Percentiles rank a stretch among this genome's conserved stretches.
These are phyloP conservation scores for Microthlaspi erraticum DNA, from an alignment of 345 rosid species.

Conservation along the genomic window DNA sequence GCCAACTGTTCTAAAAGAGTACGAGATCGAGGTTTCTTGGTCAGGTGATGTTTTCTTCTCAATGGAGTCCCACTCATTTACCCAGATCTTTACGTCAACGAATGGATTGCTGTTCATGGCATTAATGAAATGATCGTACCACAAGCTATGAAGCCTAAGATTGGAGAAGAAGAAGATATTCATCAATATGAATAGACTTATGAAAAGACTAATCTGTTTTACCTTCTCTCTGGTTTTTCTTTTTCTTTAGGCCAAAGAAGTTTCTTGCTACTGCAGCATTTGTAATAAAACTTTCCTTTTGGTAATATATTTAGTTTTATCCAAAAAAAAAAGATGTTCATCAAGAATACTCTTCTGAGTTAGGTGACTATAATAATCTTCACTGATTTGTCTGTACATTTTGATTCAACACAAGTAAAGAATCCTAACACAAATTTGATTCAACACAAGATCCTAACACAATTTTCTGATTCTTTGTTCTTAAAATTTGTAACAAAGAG, in stretches of 20 bases:
- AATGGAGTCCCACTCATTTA: slow-evolving; percentile 51
- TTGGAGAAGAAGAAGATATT: slow-evolving; percentile 47
- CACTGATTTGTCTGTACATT: slow-evolving; percentile 25
- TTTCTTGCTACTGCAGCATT: too few relatives aligned
- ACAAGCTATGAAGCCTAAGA: slow-evolving; percentile 6
- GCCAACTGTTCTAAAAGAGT: slow-evolving; percentile 43
- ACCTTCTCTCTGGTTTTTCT: too few relatives aligned
- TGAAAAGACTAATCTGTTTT: too few relatives aligned
- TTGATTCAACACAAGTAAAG: background rate
- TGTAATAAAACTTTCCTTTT: too few relatives aligned
- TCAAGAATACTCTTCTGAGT: slow-evolving; percentile 31
- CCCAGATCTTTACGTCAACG: slow-evolving; percentile 49
- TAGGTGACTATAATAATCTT: slow-evolving; percentile 40
- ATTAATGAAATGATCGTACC: slow-evolving; percentile 44
- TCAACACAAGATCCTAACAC: background rate
- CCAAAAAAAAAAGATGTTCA: slow-evolving; percentile 28
- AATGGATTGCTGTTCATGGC: slow-evolving; percentile 54
- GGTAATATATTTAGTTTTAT: too few relatives aligned
- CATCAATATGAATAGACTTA: too few relatives aligned
- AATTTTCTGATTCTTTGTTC: slow-evolving; percentile 19
- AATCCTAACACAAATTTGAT: background rate
- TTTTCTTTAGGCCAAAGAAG: too few relatives aligned
- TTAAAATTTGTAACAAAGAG: slow-evolving; percentile 2
- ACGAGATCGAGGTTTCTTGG: slow-evolving; percentile 45
- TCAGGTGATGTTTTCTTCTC: slow-evolving; percentile 50